Percentiles rank a stretch among this genome's conserved stretches.
These are phyloP conservation scores for Cymbopogon flexuosus DNA, from an alignment of 202 grass and related monocot species.

Conservation along the genomic window DNA sequence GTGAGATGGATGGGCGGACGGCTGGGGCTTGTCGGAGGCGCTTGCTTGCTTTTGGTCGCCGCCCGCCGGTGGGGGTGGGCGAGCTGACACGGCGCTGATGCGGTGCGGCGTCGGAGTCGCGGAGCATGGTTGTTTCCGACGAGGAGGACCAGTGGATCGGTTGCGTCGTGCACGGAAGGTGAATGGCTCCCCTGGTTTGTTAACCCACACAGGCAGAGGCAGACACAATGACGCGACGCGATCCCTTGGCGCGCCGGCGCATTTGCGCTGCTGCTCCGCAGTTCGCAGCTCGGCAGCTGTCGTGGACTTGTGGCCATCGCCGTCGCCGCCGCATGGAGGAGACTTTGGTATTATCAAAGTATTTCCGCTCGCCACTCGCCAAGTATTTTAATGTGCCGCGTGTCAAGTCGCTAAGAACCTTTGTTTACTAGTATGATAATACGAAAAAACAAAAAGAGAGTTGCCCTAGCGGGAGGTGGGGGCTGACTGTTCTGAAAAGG, in stretches of 20 bases:
- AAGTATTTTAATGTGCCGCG: not conserved
- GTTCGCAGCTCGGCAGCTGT: not conserved
- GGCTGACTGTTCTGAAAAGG: not conserved
- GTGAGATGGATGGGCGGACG: not conserved
- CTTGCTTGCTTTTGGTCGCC: not conserved
- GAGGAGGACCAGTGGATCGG: not conserved
- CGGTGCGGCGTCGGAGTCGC: slow-evolving; percentile 21
- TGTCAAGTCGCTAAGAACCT: not conserved
- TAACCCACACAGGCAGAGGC: not conserved
- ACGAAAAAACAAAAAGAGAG: too few species aligned
- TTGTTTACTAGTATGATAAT: not conserved
- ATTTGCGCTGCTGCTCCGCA: not conserved
- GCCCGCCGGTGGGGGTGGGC: not conserved
- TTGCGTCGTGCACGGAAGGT: not conserved
- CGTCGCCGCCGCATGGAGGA: not conserved
- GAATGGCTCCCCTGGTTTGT: not conserved
- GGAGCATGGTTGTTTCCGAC: not conserved
- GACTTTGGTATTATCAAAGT: not conserved
- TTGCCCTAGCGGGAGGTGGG: not conserved
- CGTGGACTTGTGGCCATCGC: not conserved
- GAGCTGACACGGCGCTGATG: slow-evolving; percentile 27
- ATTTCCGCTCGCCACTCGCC: not conserved
- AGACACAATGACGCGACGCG: not conserved
- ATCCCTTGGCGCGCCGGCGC: not conserved
- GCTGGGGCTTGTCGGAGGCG: not conserved